A percentile compares a stretch with the other conserved stretches of the same genome.
Evolutionary conservation across 768 basidiomycete species (phyloP).

Genomic region (Boletus fagicola): DNA sequence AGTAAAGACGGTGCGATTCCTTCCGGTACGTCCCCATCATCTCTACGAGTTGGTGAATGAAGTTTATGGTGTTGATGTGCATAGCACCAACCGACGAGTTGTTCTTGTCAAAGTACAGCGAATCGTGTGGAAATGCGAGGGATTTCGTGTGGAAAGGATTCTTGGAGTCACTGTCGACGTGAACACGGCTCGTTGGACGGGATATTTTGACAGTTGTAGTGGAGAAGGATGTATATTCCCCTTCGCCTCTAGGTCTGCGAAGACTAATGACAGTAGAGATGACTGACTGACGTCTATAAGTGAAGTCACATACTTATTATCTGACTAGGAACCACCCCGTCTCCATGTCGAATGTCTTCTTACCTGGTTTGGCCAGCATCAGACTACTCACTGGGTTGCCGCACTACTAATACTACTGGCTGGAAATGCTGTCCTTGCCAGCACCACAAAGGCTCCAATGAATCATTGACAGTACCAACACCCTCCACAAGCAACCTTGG

Average conservation of each 20-base stretch:
- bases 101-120: conserved; percentile 76
- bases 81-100: conserved; percentile 57
- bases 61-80: neutral
- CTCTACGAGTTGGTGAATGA: neutral
- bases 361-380: neutral
- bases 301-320: neutral
- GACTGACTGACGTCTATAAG: neutral
- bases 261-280: neutral
- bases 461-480: neutral
- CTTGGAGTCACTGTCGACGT: conserved; percentile 33
- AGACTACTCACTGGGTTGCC: neutral
- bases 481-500: neutral
- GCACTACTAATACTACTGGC: neutral
- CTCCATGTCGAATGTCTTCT: neutral
- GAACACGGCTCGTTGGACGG: neutral
- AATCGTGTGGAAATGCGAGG: conserved; percentile 74
- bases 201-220: neutral
- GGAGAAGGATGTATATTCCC: neutral
- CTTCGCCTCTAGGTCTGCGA: neutral
- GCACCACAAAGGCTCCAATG: neutral
- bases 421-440: neutral
- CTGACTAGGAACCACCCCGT: neutral
- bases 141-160: conserved; percentile 75
- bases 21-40: conserved; percentile 37
- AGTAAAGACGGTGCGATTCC: conserved; percentile 57